A percentile compares a stretch with the other conserved stretches of the same genome.
Evolutionary conservation across 345 rosid species (phyloP).

Genomic region (Eucalyptus marginata): DNA sequence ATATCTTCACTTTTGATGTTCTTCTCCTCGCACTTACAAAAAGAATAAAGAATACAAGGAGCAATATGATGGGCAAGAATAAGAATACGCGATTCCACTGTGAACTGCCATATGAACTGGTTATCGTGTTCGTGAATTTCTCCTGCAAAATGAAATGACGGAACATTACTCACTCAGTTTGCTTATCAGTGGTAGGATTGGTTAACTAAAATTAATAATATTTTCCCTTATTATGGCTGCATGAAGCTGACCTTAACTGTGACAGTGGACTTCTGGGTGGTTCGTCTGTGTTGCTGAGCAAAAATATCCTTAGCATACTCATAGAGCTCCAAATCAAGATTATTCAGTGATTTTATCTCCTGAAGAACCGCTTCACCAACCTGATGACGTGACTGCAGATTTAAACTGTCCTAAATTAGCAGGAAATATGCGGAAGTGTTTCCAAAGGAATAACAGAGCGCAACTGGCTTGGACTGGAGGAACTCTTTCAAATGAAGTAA

Average conservation of each 20-base stretch:
- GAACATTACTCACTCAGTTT: neutral
- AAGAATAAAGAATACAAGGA: slow-evolving; percentile 15
- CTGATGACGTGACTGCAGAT: slow-evolving; percentile 46
- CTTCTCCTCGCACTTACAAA: slow-evolving; percentile 62
- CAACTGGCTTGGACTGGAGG: neutral
- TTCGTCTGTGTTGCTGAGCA: slow-evolving; percentile 38
- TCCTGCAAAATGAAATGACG: slow-evolving; percentile 20
- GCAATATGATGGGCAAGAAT: slow-evolving; percentile 19
- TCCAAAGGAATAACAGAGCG: neutral
- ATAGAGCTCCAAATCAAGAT: slow-evolving; percentile 75
- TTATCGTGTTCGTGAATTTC: slow-evolving; percentile 17
- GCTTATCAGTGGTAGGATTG: neutral
- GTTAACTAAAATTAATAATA: neutral
- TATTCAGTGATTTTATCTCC: slow-evolving; percentile 68
- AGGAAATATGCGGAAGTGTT: neutral
- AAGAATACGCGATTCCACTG: slow-evolving; percentile 24
- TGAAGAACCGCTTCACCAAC: slow-evolving; percentile 41
- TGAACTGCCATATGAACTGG: slow-evolving; percentile 10
- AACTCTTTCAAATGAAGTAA: neutral
- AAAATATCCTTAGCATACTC: slow-evolving; percentile 64
- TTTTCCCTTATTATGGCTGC: neutral
- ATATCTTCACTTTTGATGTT: slow-evolving; percentile 68
- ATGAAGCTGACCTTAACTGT: slow-evolving; percentile 2
- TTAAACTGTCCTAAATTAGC: neutral
- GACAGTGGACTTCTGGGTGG: slow-evolving; percentile 2